These are phyloP conservation scores for Domatiomyces globalis DNA, from an alignment of 2,329 filamentous ascomycete species.

Conservation along the genomic window DNA sequence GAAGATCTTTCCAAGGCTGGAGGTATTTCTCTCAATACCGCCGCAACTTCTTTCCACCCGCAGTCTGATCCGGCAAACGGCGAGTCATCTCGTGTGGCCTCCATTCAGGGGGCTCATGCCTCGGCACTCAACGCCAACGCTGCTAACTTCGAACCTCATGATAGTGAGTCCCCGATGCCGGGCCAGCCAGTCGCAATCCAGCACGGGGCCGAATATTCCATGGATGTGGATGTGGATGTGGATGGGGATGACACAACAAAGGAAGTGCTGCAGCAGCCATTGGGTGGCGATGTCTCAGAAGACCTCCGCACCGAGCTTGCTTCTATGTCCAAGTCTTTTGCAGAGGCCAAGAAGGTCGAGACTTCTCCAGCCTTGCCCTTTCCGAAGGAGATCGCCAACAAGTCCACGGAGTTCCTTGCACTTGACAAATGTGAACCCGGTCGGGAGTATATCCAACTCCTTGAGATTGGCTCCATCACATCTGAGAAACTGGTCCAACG, in stretches of 20 bases:
- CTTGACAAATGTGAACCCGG: conserved; percentile 79
- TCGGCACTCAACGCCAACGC: too few species aligned
- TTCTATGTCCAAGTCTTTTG: conserved; percentile 46
- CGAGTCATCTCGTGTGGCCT: too few species aligned
- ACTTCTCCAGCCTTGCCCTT: conserved; percentile 46
- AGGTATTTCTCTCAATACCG: background rate
- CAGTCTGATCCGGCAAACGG: too few species aligned
- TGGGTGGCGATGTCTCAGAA: conserved; percentile 37
- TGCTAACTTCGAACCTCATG: too few species aligned
- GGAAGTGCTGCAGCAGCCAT: conserved; percentile 5
- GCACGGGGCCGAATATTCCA: background rate
- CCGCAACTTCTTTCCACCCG: too few species aligned
- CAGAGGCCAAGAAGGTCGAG: conserved; percentile 25
- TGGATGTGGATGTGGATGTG: too few species aligned
- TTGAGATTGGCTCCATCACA: conserved; percentile 44
- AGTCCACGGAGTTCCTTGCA: conserved; percentile 66
- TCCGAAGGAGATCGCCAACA: conserved; percentile 62
- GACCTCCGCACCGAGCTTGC: conserved; percentile 61
- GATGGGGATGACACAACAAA: conserved; percentile 14
- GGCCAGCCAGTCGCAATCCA: background rate
- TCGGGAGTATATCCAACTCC: conserved; percentile 68
- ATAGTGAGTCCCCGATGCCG: too few species aligned
- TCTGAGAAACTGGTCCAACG: conserved; percentile 20
- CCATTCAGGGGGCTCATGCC: background rate
- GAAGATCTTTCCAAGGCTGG: background rate